Percentiles rank a stretch among this genome's conserved stretches.
These are phyloP conservation scores for Aspergillus sp. DNA, from an alignment of 2,329 filamentous ascomycete species.

Conservation along the genomic window DNA sequence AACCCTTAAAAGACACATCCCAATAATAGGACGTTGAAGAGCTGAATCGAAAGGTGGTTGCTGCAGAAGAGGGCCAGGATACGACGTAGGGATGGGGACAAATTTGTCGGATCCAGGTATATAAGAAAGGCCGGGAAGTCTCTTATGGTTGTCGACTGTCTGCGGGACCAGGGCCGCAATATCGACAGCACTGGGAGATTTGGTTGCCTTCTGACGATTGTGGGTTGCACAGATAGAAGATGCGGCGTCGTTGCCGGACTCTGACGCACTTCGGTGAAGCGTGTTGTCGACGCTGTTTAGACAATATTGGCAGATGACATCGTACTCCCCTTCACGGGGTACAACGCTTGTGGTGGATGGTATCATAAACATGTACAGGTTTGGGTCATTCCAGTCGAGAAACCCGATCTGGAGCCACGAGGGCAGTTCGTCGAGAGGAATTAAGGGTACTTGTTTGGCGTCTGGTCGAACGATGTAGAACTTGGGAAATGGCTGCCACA, in stretches of 20 bases:
- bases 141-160: neutral
- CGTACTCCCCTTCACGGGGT: slow-evolving; percentile 33
- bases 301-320: slow-evolving; percentile 35
- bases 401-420: slow-evolving; percentile 32
- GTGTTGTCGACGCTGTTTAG: slow-evolving; percentile 19
- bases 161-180: neutral
- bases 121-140: neutral
- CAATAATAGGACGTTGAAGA: slow-evolving; percentile 22
- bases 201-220: neutral
- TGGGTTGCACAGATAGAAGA: neutral
- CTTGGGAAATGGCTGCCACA: slow-evolving; percentile 29
- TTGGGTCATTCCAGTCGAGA: slow-evolving; percentile 20
- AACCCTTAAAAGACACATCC: slow-evolving; percentile 21
- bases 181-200: neutral
- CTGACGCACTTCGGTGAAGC: slow-evolving; percentile 26
- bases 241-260: slow-evolving; percentile 13
- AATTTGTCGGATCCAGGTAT: neutral
- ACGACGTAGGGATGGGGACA: no score
- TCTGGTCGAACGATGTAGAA: slow-evolving; percentile 43
- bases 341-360: slow-evolving; percentile 23
- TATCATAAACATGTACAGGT: slow-evolving; percentile 22
- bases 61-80: neutral
- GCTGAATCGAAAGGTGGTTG: slow-evolving; percentile 20
- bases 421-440: slow-evolving; percentile 47
- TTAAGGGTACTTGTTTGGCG: slow-evolving; percentile 37